Conservation (phyloP, 352 stramenopile genomes). For the Globisporangium middletonii region DNA sequence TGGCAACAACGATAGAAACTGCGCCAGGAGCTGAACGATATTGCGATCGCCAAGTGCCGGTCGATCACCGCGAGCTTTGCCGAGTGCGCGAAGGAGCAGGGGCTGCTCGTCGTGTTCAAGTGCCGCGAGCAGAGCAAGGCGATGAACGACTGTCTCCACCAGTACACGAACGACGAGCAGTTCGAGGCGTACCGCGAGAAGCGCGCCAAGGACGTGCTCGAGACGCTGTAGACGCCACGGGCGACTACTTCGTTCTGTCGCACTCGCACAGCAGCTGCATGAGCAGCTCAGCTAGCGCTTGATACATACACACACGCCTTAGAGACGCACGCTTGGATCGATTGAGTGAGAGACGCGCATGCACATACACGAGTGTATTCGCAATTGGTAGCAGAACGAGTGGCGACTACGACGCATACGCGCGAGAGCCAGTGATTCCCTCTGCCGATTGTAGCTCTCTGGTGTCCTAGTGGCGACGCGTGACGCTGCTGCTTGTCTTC, state of each 20-base stretch:
- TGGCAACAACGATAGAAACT: constrained; percentile 39
- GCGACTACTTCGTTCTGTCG: no score
- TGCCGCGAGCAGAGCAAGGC: constrained; percentile 67
- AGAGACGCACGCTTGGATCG: no score
- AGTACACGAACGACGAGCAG: constrained; percentile 73
- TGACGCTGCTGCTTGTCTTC: constrained; percentile 17
- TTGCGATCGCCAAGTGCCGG: constrained; percentile 74
- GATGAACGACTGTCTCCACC: constrained; percentile 77
- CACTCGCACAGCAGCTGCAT: no score
- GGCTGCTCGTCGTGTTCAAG: constrained; percentile 65
- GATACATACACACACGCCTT: neutral
- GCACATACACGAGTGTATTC: no score
- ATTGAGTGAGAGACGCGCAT: no score
- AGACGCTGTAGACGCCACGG: constrained; percentile 8
- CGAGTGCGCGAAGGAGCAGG: constrained; percentile 57
- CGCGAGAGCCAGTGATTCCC: neutral
- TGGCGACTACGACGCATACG: no score
- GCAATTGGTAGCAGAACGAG: no score
- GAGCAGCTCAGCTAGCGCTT: neutral
- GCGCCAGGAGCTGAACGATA: constrained; percentile 76
- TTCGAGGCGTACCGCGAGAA: constrained; percentile 65
- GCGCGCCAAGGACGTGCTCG: constrained; percentile 45
- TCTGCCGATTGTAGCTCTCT: neutral
- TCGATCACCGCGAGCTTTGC: constrained; percentile 50
- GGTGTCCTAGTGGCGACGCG: constrained; percentile 35